phyloP scores from a whole-genome alignment of 352 stramenopile species.

The Pseudoperonospora humuli region DNA sequence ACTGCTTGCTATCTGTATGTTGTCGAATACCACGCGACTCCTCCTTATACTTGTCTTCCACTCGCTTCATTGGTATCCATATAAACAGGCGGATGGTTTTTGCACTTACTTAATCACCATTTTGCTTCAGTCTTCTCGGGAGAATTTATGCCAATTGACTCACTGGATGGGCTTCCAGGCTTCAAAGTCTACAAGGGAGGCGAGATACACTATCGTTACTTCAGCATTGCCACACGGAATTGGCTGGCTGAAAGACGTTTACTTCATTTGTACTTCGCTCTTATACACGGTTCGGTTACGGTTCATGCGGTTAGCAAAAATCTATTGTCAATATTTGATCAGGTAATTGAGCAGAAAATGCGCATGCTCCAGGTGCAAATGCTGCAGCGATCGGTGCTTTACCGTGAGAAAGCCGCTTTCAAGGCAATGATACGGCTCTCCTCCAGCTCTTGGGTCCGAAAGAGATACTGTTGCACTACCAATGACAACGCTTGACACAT shows the following conservation, averaged over 20 bases:
- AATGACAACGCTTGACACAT: too few relatives aligned
- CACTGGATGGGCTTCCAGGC: slow-evolving; percentile 18
- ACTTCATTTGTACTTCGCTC: slow-evolving; percentile 13
- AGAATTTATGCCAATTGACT: slow-evolving; percentile 84
- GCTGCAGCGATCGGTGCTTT: too few relatives aligned
- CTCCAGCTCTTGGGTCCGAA: too few relatives aligned
- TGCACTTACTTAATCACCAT: slow-evolving; percentile 88
- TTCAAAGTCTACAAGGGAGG: slow-evolving; percentile 3
- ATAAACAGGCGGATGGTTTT: background rate
- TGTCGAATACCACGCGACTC: background rate
- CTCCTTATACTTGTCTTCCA: background rate
- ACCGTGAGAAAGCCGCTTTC: too few relatives aligned
- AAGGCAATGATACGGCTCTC: too few relatives aligned
- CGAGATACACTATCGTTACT: slow-evolving; percentile 44
- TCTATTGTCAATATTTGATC: too few relatives aligned
- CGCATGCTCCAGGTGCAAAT: too few relatives aligned
- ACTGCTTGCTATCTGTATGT: slow-evolving; percentile 1
- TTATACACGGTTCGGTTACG: slow-evolving; percentile 9
- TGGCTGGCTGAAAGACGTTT: slow-evolving; percentile 76
- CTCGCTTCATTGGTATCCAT: slow-evolving; percentile 1
- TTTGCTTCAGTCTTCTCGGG: slow-evolving; percentile 83
- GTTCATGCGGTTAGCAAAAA: slow-evolving; percentile 1
- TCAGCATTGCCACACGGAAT: slow-evolving; percentile 41
- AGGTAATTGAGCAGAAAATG: too few relatives aligned
- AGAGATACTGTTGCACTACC: too few relatives aligned